Percentiles rank a stretch among this genome's conserved stretches.
Evolutionary conservation across 2,329 filamentous ascomycete genomes (phyloP).

Genomic region (Fusarium keratoplasticum): DNA sequence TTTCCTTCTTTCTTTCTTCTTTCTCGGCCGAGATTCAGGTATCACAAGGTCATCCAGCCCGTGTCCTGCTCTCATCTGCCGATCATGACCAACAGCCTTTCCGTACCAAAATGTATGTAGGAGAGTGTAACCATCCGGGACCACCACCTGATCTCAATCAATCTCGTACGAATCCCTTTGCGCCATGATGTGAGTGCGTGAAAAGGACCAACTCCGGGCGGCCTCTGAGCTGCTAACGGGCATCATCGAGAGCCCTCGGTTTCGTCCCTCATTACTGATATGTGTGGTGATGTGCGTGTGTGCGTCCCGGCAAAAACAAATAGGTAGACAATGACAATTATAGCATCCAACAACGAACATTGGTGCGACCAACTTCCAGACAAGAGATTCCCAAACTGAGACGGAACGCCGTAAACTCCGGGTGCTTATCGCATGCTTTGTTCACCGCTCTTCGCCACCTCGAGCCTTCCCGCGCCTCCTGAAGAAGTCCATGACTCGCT

Average conservation of each 20-base stretch:
- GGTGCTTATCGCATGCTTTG: constrained; percentile 30
- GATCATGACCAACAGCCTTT: constrained; percentile 37
- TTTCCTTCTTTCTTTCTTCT: constrained; percentile 23
- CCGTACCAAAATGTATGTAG: constrained; percentile 41
- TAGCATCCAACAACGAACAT: constrained; percentile 43
- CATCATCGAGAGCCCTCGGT: constrained; percentile 38
- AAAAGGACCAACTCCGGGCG: constrained; percentile 31
- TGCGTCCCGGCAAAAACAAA: constrained; percentile 36
- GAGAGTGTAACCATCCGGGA: constrained; percentile 41
- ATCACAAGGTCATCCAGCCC: constrained; percentile 35
- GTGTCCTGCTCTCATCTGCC: constrained; percentile 27
- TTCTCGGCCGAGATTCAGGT: constrained; percentile 17
- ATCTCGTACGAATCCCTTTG: constrained; percentile 38
- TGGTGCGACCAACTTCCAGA: constrained; percentile 35
- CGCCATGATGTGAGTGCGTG: constrained; percentile 40
- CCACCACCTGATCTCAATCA: constrained; percentile 41
- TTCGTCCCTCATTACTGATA: constrained; percentile 44
- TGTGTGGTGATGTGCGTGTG: constrained; percentile 33
- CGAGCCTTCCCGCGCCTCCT: constrained; percentile 84
- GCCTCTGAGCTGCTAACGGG: constrained; percentile 35
- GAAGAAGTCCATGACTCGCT: constrained; percentile 99
- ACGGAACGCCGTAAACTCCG: constrained; percentile 41
- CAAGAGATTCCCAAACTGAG: constrained; percentile 40
- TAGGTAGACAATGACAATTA: constrained; percentile 41
- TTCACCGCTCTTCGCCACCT: constrained; percentile 66